Evolutionary conservation across 2,329 filamentous ascomycete species (phyloP), one percentile per base, ranked within the genome.

Genomic region (Fusarium sp.): DNA sequence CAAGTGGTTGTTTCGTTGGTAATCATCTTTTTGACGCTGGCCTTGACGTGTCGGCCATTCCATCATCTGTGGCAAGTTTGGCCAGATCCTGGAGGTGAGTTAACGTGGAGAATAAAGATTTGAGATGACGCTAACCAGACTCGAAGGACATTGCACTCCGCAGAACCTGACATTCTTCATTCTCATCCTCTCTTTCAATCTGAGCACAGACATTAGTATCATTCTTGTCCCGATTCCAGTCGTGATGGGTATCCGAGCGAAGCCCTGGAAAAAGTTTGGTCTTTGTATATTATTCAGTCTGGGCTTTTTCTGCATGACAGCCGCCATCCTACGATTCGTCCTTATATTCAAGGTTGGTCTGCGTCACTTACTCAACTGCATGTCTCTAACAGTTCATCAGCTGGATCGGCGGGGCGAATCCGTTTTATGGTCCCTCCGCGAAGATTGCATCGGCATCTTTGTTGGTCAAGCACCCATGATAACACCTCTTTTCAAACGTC

Each of bases 401-500:
- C 12, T 69, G 11, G 65, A 71, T 13, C 63, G 65, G 28, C 68
- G 50, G 4, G 70, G 70, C 1, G 67, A 63, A 13, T 72, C 70
- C 9, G 79, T 80, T 1, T 75, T 81, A 21, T 81, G 80, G 80
- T 80, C 78, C 6, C 76, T 78, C 26, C 77, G 79, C 14, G 79
- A 81, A 62, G 78, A 80, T 55, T 75, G 78, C n/a, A 76, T 81
- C 10, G 79, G 77, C 6, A 77, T 81, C 41, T 73, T 80, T 3
- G 77, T 81, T 4, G 78, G 77, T 7, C 77, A 81, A 45, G 76
- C 79, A 0, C 78, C 79, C 4, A 78, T 81, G 69, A 69, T 80
- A 1, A 71, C 73, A 3, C 78, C 79, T 1, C 60, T 77, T 1
- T 58, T 75, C 31, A 73, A 62, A 30, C 71, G 65, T 10, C 68